These are phyloP conservation scores for Dipteronia dyeriana DNA, from an alignment of 345 rosid genomes.

Conservation along the genomic window DNA sequence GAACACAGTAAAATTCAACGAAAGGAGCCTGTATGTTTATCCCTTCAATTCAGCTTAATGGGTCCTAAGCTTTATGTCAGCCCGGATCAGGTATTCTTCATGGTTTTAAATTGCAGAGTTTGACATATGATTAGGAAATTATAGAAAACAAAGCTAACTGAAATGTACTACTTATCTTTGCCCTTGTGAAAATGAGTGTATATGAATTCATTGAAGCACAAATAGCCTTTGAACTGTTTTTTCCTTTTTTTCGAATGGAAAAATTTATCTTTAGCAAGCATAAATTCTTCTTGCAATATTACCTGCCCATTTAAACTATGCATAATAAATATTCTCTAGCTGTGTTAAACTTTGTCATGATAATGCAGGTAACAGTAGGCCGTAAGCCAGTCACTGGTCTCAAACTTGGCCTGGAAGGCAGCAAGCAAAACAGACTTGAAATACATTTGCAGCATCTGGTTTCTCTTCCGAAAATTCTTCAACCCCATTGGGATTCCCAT, in stretches of 20 bases:
- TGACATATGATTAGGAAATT: constrained; percentile 11
- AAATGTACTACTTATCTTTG: background rate
- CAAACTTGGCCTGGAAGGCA: constrained; percentile 82
- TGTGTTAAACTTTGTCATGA: constrained; percentile 6
- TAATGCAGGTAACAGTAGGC: constrained; percentile 86
- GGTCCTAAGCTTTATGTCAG: constrained; percentile 97
- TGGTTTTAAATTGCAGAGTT: background rate
- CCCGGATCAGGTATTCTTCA: constrained; percentile 74
- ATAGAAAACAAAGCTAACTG: background rate
- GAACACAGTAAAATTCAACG: constrained; percentile 86
- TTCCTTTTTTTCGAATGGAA: background rate
- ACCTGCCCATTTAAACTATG: background rate
- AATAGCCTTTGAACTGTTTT: background rate
- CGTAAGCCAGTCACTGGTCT: constrained; percentile 96
- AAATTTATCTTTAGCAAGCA: background rate
- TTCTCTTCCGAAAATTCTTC: constrained; percentile 91
- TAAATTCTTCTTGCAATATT: background rate
- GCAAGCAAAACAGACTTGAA: constrained; percentile 81
- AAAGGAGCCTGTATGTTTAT: constrained; percentile 84
- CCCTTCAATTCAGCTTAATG: constrained; percentile 98
- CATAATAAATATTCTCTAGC: background rate
- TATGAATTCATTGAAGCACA: background rate
- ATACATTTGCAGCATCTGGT: constrained; percentile 93
- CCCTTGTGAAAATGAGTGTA: background rate
- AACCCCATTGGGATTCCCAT: constrained; percentile 96